Conservation (phyloP, 176 grass and related monocot genomes). For the Hordeum marinum region DNA sequence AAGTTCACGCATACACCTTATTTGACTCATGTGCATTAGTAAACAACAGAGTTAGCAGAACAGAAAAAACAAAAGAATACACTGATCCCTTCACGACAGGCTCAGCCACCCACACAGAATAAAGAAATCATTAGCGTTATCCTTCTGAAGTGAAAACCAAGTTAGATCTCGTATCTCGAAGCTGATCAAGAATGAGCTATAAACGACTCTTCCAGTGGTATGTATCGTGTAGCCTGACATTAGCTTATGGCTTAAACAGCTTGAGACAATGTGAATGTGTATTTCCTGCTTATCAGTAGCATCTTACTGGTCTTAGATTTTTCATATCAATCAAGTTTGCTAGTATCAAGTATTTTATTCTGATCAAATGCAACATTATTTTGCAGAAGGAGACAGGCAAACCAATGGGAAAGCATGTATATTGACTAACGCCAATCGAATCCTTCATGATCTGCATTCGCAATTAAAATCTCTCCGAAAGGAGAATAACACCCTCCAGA, state of each 20-base stretch:
- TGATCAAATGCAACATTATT: too few relatives aligned
- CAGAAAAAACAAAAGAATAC: conserved; percentile 54
- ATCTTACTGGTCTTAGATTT: too few relatives aligned
- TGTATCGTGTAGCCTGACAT: conserved; percentile 2
- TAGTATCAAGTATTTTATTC: too few relatives aligned
- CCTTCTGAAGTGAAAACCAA: background rate
- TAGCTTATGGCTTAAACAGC: too few relatives aligned
- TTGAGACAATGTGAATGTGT: too few relatives aligned
- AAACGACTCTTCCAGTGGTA: background rate
- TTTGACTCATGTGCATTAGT: background rate
- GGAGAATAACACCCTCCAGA: conserved; percentile 54
- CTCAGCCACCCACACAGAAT: conserved; percentile 64
- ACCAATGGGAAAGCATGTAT: too few relatives aligned
- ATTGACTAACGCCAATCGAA: too few relatives aligned
- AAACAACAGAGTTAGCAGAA: background rate
- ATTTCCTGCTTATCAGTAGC: too few relatives aligned
- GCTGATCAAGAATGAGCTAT: background rate
- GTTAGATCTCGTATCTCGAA: background rate
- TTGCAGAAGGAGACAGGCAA: too few relatives aligned
- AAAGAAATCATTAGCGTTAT: background rate
- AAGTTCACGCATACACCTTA: background rate
- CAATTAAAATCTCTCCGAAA: too few relatives aligned
- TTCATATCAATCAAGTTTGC: too few relatives aligned
- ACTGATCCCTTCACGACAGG: conserved; percentile 73
- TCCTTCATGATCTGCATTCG: too few relatives aligned